Conservation (phyloP, 2,329 filamentous ascomycete genomes). For the Colletotrichum endophyticum region DNA sequence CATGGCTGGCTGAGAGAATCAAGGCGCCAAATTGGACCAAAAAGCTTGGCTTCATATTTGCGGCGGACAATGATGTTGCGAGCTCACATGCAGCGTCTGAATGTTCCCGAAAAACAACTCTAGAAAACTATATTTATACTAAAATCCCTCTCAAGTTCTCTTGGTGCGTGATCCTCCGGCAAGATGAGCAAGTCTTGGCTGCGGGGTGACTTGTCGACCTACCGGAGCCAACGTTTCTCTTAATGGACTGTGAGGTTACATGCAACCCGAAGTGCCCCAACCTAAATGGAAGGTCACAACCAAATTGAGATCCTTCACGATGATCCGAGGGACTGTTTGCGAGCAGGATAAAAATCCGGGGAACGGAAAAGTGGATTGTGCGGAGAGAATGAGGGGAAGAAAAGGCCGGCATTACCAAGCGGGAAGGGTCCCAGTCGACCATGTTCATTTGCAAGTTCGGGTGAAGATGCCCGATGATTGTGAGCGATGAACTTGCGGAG, state of each 20-base stretch:
- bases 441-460: neutral
- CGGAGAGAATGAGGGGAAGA: neutral
- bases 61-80: neutral
- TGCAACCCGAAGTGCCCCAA: neutral
- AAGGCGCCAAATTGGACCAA: neutral
- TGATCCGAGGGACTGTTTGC: neutral
- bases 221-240: neutral
- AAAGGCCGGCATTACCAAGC: neutral
- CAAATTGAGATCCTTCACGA: neutral
- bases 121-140: neutral
- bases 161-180: neutral
- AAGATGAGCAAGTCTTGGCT: neutral
- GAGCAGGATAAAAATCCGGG: neutral
- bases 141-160: rapidly evolving
- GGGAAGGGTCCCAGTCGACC: neutral
- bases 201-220: neutral
- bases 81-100: neutral
- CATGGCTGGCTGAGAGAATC: neutral
- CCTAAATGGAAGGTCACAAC: neutral
- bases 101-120: rapidly evolving
- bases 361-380: neutral
- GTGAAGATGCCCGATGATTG: neutral
- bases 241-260: neutral
- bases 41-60: neutral
- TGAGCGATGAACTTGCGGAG: neutral